Base-by-base conservation (phyloP, 805 yeast species). In the Zygosaccharomyces gambellarensis region DNA sequence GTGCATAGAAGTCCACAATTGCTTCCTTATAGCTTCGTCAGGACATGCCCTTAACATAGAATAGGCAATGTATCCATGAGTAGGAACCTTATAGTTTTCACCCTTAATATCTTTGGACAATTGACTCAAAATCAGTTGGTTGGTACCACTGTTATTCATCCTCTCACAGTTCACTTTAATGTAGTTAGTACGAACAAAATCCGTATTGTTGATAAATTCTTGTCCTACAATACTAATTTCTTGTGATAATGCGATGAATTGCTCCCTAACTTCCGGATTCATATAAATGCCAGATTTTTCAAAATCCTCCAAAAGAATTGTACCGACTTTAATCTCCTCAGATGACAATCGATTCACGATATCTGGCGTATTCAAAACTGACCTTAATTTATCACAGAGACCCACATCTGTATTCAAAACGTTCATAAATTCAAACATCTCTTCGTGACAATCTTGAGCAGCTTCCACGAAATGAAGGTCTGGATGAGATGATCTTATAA, bases 361-460 rank as follows among this genome's bases (percentile, higher is more conserved):
- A 2, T 59, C 49, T 8, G 59, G 46, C 5, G 74, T 63, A 1
- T 71, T 65, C 47, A 90, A 67, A 0, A 85, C 82, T n/a, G 66
- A 60, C 21, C 77, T 75, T 36, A 94, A 73, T 40, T 78, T 80
- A 42, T 71, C 67, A 60, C 83, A 88, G 27, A 94, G 72, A 32
- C 78, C 83, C 12, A 82, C 85, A 47, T 88, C 84, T 2, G 98
- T 90, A 66, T 94, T 94, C 40, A 94, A 72, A 46, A 85, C 78
- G 67, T 90, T 94, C 99, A 94, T 94, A 67, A 84, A 90, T 61
- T 90, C 95, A 67, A 85, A 92, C 86, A 92, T 80, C 54, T 81
- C 74, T 58, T 88, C 95, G 63, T 92, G 97, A 32, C 94, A 85
- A 39, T 78, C 76, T 61, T 92, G 96, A 1, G 99, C 96, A 1